A percentile compares a stretch with the other conserved stretches of the same genome.
These are phyloP conservation scores for Thielaviopsis punctulata DNA, from an alignment of 2,329 filamentous ascomycete species.

Conservation along the genomic window DNA sequence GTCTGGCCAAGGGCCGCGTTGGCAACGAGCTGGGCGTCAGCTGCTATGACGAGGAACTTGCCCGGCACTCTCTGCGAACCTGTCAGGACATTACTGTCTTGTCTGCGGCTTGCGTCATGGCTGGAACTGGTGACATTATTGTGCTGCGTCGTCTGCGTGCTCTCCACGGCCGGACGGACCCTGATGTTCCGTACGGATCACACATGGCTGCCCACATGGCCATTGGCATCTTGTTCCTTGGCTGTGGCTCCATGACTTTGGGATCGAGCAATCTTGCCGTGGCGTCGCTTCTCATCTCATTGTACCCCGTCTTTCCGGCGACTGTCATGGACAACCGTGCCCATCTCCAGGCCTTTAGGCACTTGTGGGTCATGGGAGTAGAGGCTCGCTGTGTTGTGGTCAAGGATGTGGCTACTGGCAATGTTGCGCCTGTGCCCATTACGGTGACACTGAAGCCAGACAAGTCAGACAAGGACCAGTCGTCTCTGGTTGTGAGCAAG, in stretches of 20 bases:
- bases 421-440: conserved; percentile 59
- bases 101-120: conserved; percentile 78
- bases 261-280: conserved; percentile 76
- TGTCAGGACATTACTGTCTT: conserved; percentile 80
- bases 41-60: conserved; percentile 68
- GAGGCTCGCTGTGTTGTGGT: conserved; percentile 79
- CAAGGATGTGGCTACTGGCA: conserved; percentile 69
- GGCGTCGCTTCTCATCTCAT: conserved; percentile 70
- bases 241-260: conserved; percentile 82
- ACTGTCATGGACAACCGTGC: conserved; percentile 85
- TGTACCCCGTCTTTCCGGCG: conserved; percentile 84
- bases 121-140: conserved; percentile 76
- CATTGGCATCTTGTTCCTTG: conserved; percentile 77
- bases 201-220: conserved; percentile 88
- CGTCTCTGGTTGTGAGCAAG: conserved; percentile 17
- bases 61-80: conserved; percentile 68
- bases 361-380: conserved; percentile 90
- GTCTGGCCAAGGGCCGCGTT: conserved; percentile 26
- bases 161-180: conserved; percentile 72
- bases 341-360: conserved; percentile 87
- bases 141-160: conserved; percentile 74
- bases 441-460: conserved; percentile 39
- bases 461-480: conserved; percentile 18
- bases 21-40: conserved; percentile 17
- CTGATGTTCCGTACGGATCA: conserved; percentile 77